Evolutionary conservation across 73 alveolate genomes (phyloP).

Genomic region (Durusdinium trenchii): DNA sequence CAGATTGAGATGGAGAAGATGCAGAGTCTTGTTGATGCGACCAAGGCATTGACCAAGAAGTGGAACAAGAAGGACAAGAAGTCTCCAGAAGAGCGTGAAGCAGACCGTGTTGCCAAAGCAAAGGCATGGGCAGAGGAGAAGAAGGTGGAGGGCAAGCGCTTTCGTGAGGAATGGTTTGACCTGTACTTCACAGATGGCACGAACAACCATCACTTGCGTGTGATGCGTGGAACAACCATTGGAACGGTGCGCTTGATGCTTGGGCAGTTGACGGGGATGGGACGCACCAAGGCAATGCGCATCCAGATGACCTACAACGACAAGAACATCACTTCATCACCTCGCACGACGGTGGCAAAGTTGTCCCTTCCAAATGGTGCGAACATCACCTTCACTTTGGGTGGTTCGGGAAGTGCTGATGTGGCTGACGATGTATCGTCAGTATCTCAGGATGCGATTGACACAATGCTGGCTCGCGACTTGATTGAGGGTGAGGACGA

Average conservation of each 20-base stretch:
- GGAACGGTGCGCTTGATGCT: not conserved
- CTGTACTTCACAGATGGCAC: not conserved
- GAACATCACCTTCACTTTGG: not conserved
- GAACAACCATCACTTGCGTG: not conserved
- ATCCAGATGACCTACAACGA: not conserved
- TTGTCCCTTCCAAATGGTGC: not conserved
- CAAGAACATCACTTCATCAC: not conserved
- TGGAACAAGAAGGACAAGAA: not conserved
- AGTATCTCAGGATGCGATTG: not conserved
- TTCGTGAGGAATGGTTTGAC: not conserved
- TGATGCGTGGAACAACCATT: not conserved
- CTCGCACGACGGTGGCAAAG: not conserved
- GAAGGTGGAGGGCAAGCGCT: not conserved
- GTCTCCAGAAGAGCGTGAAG: not conserved
- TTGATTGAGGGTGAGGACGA: not conserved
- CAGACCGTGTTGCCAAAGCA: not conserved
- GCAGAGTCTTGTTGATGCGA: too few species aligned
- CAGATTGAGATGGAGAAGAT: not conserved
- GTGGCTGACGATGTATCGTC: not conserved
- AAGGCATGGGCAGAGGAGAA: not conserved
- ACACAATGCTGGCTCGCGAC: too few species aligned
- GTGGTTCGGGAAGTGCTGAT: not conserved
- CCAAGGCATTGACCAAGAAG: too few species aligned
- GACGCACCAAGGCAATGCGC: too few species aligned
- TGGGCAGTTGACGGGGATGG: not conserved